Conservation (phyloP, 306 rosid species). For the Vicia sativa region DNA sequence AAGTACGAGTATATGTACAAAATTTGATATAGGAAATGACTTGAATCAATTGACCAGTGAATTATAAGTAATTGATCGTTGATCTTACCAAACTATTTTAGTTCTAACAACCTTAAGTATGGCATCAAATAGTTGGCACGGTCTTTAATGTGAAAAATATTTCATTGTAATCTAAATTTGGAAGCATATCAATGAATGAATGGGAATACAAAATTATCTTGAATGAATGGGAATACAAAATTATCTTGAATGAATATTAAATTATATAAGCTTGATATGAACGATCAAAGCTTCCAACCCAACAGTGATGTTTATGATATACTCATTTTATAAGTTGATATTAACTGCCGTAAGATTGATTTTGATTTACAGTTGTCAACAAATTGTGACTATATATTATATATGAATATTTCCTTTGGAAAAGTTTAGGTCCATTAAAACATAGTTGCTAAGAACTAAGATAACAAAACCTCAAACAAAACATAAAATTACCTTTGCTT, state of each 20-base stretch:
- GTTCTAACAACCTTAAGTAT: slow-evolving; percentile 6
- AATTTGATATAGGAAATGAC: not conserved
- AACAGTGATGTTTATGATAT: slow-evolving; percentile 4
- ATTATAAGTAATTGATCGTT: slow-evolving; percentile 2
- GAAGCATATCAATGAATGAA: slow-evolving; percentile 10
- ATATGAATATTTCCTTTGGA: slow-evolving; percentile 4
- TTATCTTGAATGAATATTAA: slow-evolving; percentile 1
- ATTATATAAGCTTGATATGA: not conserved
- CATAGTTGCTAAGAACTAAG: slow-evolving; percentile 28
- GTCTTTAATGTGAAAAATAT: slow-evolving; percentile 4
- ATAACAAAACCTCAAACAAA: slow-evolving; percentile 20
- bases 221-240: slow-evolving; percentile 14
- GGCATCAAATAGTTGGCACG: slow-evolving; percentile 17
- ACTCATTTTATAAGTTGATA: slow-evolving; percentile 10
- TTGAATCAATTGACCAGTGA: slow-evolving; percentile 1
- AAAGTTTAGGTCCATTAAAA: slow-evolving; percentile 22
- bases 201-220: too few species aligned
- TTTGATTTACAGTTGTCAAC: slow-evolving; percentile 21
- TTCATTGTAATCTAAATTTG: not conserved
- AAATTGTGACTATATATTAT: slow-evolving; percentile 6
- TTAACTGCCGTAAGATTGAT: slow-evolving; percentile 15
- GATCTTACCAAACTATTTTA: not conserved
- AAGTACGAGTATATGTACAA: not conserved
- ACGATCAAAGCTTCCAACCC: slow-evolving; percentile 15
- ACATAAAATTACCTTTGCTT: slow-evolving; percentile 71